These are phyloP conservation scores for Linnemannia exigua DNA, from an alignment of 192 early-diverging fungal species.

Conservation along the genomic window DNA sequence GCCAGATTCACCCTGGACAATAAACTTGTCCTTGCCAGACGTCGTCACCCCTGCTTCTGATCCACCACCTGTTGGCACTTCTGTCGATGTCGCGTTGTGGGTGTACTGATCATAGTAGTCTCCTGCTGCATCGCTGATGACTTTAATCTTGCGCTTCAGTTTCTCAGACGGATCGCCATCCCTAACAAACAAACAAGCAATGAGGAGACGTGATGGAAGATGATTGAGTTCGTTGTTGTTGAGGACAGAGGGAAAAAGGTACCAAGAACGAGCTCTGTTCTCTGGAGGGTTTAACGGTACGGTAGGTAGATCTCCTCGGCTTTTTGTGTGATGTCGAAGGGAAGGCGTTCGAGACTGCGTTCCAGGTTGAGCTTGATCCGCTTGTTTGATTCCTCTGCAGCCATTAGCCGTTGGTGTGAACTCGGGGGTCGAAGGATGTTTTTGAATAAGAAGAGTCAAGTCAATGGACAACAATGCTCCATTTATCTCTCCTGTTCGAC, in stretches of 20 bases:
- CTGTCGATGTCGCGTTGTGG: slow-evolving; percentile 13
- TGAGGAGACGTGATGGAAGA: background rate
- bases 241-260: background rate
- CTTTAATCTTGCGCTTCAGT: slow-evolving; percentile 49
- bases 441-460: too few relatives aligned
- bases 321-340: slow-evolving; percentile 50
- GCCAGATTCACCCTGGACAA: background rate
- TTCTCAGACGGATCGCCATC: slow-evolving; percentile 53
- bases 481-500: too few relatives aligned
- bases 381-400: slow-evolving; percentile 26
- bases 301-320: slow-evolving; percentile 50
- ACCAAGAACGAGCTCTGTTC: background rate
- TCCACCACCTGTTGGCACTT: background rate
- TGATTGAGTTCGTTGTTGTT: background rate
- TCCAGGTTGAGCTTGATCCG: slow-evolving; percentile 54
- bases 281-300: slow-evolving; percentile 6
- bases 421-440: too few relatives aligned
- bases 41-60: background rate
- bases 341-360: slow-evolving; percentile 47
- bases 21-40: background rate
- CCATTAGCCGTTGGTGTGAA: slow-evolving; percentile 3
- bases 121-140: slow-evolving; percentile 37
- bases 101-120: slow-evolving; percentile 48
- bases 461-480: too few relatives aligned
- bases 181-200: slow-evolving; percentile 8